Conservation (phyloP, 2,329 filamentous ascomycete genomes). For the Diaporthe aspalathi region DNA sequence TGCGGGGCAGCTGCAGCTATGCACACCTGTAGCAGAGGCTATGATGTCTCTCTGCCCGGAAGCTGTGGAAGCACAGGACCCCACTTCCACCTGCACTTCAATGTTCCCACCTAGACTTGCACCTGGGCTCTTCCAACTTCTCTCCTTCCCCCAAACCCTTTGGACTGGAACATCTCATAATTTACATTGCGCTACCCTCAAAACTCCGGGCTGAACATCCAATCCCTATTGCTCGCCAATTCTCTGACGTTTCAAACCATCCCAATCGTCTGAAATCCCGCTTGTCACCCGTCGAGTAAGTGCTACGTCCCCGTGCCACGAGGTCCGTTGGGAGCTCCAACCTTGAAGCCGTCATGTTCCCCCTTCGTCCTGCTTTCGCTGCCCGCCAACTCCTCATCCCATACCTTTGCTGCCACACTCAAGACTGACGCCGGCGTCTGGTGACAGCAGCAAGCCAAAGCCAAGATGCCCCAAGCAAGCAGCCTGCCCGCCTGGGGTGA, state of each 20-base stretch:
- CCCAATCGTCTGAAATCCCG: not conserved
- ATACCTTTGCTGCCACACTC: not conserved
- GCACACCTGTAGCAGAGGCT: too few relatives aligned
- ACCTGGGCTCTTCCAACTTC: conserved; percentile 19
- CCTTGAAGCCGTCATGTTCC: not conserved
- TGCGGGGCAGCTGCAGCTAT: conserved; percentile 31
- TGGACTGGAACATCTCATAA: not conserved
- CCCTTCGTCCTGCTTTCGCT: too few relatives aligned
- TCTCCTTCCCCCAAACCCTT: not conserved
- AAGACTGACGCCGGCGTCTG: not conserved
- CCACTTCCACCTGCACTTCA: conserved; percentile 37
- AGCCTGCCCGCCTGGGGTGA: conserved; percentile 88
- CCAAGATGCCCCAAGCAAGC: conserved; percentile 82
- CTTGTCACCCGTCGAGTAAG: not conserved
- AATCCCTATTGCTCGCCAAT: not conserved
- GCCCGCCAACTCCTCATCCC: too few relatives aligned
- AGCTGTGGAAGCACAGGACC: conserved; percentile 38
- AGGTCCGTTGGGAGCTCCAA: not conserved
- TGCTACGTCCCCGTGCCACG: not conserved
- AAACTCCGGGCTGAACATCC: not conserved
- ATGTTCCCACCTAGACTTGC: conserved; percentile 16
- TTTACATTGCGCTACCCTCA: not conserved
- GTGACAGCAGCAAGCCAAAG: conserved; percentile 16
- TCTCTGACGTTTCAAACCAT: not conserved
- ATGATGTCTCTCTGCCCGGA: conserved; percentile 33